Conservation (phyloP, 2,329 filamentous ascomycete species). For the Cladosporium sp. region DNA sequence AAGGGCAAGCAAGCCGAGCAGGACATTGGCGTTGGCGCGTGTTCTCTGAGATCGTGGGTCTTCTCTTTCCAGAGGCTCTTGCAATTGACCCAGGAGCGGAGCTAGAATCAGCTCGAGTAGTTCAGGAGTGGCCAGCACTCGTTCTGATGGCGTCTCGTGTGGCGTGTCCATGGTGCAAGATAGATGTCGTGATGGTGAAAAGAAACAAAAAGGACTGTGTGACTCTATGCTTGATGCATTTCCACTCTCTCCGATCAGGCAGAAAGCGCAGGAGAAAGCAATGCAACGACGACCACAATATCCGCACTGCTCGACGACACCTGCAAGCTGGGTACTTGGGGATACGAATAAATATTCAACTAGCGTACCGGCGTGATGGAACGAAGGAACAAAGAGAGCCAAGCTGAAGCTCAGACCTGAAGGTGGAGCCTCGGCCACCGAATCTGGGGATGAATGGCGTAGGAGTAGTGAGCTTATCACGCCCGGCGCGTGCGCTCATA, state of each 20-base stretch:
- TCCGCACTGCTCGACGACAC: no score
- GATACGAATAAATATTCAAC: background rate
- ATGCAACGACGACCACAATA: no score
- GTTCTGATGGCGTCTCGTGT: background rate
- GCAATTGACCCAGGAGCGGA: constrained; percentile 13
- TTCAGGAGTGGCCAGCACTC: constrained; percentile 20
- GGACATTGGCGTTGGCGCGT: constrained; percentile 12
- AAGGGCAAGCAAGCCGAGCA: constrained; percentile 15
- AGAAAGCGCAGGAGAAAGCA: no score
- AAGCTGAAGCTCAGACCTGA: no score
- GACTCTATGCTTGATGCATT: background rate
- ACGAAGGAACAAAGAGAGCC: background rate
- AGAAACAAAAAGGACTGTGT: background rate
- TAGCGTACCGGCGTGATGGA: background rate
- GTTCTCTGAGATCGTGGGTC: constrained; percentile 21
- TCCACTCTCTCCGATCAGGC: background rate
- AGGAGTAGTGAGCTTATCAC: background rate
- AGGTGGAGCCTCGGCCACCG: background rate
- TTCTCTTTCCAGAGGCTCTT: constrained; percentile 14
- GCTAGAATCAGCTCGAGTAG: constrained; percentile 21
- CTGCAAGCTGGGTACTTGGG: no score
- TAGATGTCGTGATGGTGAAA: background rate
- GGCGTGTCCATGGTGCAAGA: background rate
- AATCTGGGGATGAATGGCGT: constrained; percentile 9
- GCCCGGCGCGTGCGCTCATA: constrained; percentile 6